Evolutionary conservation across 1,139 yeast genomes (phyloP).

Genomic region (Zygosaccharomyces sapae): DNA sequence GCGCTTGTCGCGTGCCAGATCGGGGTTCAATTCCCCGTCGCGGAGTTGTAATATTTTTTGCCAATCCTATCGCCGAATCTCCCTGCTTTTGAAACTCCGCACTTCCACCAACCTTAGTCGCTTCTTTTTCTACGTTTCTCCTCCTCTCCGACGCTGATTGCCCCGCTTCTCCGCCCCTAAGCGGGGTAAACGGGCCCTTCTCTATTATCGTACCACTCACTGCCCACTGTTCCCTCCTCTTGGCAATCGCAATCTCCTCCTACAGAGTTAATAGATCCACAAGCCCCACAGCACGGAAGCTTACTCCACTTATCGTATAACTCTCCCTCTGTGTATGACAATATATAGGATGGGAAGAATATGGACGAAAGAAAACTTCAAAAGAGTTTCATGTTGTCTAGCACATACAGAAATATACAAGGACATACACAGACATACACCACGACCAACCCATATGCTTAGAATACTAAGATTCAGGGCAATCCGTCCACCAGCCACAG

Average conservation of each 20-base stretch:
- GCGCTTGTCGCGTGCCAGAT: slow-evolving; percentile 41
- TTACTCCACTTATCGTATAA: not conserved
- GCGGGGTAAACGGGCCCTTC: not conserved
- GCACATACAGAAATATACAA: not conserved
- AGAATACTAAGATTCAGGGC: not conserved
- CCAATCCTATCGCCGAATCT: not conserved
- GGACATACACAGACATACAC: not conserved
- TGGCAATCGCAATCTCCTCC: not conserved
- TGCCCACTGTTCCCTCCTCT: not conserved
- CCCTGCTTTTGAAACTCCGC: no score
- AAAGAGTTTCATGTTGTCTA: not conserved
- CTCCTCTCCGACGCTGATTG: not conserved
- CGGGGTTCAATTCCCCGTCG: slow-evolving; percentile 41
- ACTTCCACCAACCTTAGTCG: no score
- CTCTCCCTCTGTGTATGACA: not conserved
- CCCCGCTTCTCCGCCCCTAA: not conserved
- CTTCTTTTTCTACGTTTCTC: no score
- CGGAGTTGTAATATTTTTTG: slow-evolving; percentile 25
- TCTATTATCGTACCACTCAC: not conserved
- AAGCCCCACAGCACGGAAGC: not conserved
- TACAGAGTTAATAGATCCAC: not conserved
- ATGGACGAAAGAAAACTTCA: not conserved
- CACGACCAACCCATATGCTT: not conserved
- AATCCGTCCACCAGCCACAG: not conserved
- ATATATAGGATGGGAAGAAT: not conserved